Conservation (phyloP, 208 protist genomes). For the Trypanosoma grayi region DNA sequence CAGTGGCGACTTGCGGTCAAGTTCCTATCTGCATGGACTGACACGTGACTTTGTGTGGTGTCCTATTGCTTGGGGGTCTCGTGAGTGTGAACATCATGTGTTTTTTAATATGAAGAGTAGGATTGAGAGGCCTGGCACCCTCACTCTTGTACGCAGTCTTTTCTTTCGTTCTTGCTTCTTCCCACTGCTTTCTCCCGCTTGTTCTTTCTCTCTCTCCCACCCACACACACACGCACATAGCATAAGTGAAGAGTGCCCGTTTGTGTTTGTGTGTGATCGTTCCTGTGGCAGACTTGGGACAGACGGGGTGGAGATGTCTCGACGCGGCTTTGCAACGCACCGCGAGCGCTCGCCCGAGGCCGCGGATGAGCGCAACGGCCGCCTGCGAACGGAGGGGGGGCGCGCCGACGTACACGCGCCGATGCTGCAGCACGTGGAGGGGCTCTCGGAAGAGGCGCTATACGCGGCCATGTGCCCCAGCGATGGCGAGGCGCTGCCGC, state of each 20-base stretch:
- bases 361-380: background rate
- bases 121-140: too few species aligned
- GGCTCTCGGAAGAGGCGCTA: constrained; percentile 12
- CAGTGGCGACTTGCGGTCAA: too few species aligned
- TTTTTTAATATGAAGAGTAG: too few species aligned
- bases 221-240: too few species aligned
- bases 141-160: too few species aligned
- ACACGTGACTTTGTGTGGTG: too few species aligned
- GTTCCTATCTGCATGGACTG: too few species aligned
- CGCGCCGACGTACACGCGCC: background rate
- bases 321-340: background rate
- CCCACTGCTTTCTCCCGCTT: background rate
- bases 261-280: too few species aligned
- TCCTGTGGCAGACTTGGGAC: too few species aligned
- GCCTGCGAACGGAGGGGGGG: background rate
- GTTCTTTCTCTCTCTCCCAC: background rate
- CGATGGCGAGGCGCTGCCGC: constrained; percentile 35
- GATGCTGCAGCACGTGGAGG: constrained; percentile 1
- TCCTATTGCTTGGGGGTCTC: too few species aligned
- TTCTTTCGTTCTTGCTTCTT: constrained; percentile 18
- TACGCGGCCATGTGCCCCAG: constrained; percentile 21
- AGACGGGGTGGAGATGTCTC: constrained; percentile 6
- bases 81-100: too few species aligned
- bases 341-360: constrained; percentile 2
- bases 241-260: too few species aligned